phyloP scores from a whole-genome alignment of 75 land plant genomes.

The Adiantum capillusveneris region DNA sequence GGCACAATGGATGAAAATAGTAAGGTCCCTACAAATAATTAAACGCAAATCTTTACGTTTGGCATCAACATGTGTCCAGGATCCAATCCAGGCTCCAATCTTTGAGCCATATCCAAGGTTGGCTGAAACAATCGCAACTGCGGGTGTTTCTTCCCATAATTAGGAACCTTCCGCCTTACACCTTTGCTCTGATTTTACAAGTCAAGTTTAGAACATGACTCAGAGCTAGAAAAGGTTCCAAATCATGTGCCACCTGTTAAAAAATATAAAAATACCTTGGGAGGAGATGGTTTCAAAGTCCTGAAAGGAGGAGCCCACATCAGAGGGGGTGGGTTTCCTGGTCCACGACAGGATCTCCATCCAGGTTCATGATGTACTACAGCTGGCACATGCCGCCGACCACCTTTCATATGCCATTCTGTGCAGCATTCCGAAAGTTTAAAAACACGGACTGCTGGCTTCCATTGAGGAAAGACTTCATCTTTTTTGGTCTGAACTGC shows the following conservation, averaged over 20 bases:
- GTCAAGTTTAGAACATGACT: too few species aligned
- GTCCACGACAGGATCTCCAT: not conserved
- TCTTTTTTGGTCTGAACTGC: not conserved
- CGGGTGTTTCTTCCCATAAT: not conserved
- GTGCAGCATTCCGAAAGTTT: conserved; percentile 1
- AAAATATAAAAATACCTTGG: not conserved
- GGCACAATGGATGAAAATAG: too few species aligned
- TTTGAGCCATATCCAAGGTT: not conserved
- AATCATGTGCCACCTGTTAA: too few species aligned
- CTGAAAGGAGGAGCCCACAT: conserved; percentile 7
- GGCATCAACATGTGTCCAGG: not conserved
- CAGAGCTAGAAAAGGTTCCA: too few species aligned
- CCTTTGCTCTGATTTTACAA: conserved; percentile 2
- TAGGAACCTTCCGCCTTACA: not conserved
- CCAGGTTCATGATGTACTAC: not conserved
- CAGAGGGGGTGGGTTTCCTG: conserved; percentile 5
- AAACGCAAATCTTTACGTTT: conserved; percentile 1
- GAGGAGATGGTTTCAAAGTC: not conserved
- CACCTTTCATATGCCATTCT: conserved; percentile 1
- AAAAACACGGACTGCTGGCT: conserved; percentile 2
- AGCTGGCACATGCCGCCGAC: not conserved
- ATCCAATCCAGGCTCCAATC: not conserved
- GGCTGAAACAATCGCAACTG: not conserved
- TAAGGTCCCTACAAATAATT: too few species aligned
- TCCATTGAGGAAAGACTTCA: not conserved